Conservation (phyloP, 164 flowering plant genomes). For the Tinospora cordifolia region DNA sequence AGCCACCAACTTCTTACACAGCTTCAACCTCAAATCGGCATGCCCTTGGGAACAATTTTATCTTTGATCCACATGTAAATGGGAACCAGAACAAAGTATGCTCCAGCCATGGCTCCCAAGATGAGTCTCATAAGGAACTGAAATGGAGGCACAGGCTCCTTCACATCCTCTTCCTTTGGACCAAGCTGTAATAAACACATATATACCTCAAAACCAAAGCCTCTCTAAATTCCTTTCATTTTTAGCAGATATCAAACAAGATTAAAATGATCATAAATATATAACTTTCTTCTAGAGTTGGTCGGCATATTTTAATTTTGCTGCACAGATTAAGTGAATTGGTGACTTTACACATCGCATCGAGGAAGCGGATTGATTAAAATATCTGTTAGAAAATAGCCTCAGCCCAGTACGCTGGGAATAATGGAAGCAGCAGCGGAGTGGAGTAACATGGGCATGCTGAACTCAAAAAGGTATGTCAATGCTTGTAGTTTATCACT, state of each 20-base stretch:
- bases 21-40: slow-evolving; percentile 56
- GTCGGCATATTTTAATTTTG: no score
- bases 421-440: no score
- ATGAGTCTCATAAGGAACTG: slow-evolving; percentile 54
- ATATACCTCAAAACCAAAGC: not conserved
- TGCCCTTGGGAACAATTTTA: slow-evolving; percentile 70
- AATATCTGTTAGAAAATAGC: no score
- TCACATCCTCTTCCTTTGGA: slow-evolving; percentile 47
- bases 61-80: slow-evolving; percentile 97
- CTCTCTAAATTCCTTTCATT: not conserved
- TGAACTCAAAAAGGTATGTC: no score
- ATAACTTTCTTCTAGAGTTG: no score
- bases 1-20: not conserved
- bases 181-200: slow-evolving; percentile 41
- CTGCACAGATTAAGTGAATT: no score
- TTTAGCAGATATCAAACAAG: not conserved
- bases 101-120: slow-evolving; percentile 61
- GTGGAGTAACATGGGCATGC: no score
- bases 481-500: not conserved
- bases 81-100: slow-evolving; percentile 74
- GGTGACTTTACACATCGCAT: no score
- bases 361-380: no score
- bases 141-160: slow-evolving; percentile 34
- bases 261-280: not conserved
- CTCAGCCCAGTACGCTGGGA: no score